phyloP scores from a whole-genome alignment of 1,284 basidiomycete species.

The Phenoliferia sp. region DNA sequence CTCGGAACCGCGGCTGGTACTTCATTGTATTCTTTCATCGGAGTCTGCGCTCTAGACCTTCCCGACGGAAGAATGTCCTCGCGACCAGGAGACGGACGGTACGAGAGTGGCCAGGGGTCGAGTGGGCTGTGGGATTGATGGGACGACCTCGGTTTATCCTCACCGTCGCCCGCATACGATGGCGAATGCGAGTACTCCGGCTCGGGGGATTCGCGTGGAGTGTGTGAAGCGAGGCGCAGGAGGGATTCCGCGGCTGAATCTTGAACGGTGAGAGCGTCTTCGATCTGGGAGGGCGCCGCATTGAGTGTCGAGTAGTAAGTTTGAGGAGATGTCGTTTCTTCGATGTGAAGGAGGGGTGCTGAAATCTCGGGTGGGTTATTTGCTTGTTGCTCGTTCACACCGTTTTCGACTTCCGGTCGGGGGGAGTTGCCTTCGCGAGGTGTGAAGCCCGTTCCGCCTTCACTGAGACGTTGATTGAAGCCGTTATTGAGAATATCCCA shows the following conservation, averaged over 20 bases:
- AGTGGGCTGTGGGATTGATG: conserved; percentile 15
- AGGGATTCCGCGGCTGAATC: conserved; percentile 38
- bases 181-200: conserved; percentile 10
- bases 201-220: conserved; percentile 30
- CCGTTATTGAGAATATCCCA: conserved; percentile 25
- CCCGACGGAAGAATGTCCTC: conserved; percentile 25
- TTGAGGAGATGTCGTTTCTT: neutral
- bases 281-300: neutral
- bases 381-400: neutral
- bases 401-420: conserved; percentile 3
- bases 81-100: conserved; percentile 24
- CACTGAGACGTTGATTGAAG: conserved; percentile 3
- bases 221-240: conserved; percentile 30
- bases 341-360: neutral
- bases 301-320: neutral
- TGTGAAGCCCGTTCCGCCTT: conserved; percentile 12
- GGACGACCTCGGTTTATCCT: conserved; percentile 15
- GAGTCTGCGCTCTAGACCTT: neutral
- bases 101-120: conserved; percentile 32
- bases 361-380: neutral
- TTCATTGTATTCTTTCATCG: conserved; percentile 1
- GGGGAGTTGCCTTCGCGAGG: conserved; percentile 15
- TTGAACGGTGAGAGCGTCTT: conserved; percentile 3
- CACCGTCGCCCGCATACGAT: neutral
- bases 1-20: conserved; percentile 18